Base-by-base conservation (phyloP, 2,329 filamentous ascomycete genomes). In the Aspergillus neotritici region DNA sequence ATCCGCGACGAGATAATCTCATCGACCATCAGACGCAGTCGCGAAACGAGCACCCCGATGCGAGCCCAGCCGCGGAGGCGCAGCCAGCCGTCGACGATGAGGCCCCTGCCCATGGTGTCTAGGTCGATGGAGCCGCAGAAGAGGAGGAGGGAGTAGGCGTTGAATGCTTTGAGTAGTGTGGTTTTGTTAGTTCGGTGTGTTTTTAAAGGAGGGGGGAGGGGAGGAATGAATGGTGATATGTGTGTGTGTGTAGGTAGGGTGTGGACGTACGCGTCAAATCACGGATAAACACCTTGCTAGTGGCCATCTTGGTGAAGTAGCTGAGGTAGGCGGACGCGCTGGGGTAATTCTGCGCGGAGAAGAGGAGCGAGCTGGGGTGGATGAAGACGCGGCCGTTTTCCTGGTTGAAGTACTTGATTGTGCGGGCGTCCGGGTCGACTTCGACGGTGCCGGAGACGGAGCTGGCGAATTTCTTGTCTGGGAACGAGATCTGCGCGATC, bases 51-150 rank as follows among this genome's bases (percentile, higher is more conserved):
- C 10, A 97, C 91, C 25, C 91, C 93, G 50, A 98, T 93, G 36
- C 93, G 79, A 1, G 93, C 91, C 93, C 93, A 98, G 1, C 93
- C 93, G 16, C 88, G 78, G 28, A 98, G 70, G 30, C 79, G 66
- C 29, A 97, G 72, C 93, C 91, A 97, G 40, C 87, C 89, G 67
- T 97, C 93, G 3, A 98, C 87, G 3, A 96, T 72, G 13, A 98
- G 70, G 0, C 93, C 93, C 15, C 90, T 76, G 5, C 91, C 91
- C 34, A 89, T 72, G 1, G 89, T 94, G 67, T 97, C 93, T 3
- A 97, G 79, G 47, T 82, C 80, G 39, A 97, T 88, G 2, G 80
- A 75, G 0, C 93, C 93, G 1, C 84, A 86, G 66, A 98, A 97
- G 45, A 98, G 76, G 17, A 98, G 79, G 29, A 96, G 73, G 0